Base-by-base conservation (phyloP, 495 filamentous ascomycete species). In the Tuber indicum region DNA sequence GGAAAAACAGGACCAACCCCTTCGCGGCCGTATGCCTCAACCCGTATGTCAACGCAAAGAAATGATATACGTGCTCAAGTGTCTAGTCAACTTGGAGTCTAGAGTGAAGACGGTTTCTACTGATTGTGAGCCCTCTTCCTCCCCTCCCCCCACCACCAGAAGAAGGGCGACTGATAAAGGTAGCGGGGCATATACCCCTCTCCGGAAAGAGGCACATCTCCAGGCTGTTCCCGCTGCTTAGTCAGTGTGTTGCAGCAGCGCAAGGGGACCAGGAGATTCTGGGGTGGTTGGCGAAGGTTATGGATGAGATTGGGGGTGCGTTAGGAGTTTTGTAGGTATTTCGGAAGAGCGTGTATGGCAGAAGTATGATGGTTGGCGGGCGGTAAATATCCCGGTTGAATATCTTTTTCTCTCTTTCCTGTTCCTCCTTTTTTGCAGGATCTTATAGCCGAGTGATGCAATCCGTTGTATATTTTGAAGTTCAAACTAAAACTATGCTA, bases 11-110 rank as follows among this genome's bases (percentile, higher is more conserved):
- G 96, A 99, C 84, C 96, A 98, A 81, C 96, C 96, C 23, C 86
- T 99, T 17, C 88, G 96, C 23, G 96, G 96, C 0, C 86, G 90
- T n/a, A 94, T 96, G 91, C 96, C 96, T 45, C 93, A 96, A 84
- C 96, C 96, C 7, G 87, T 91, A 21, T 89, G 89, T 0, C 93
- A 97, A 80, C 89, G 93, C 62, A 89, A 88, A 79, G 94, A 96
- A 79, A 85, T 99, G 72, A 83, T 92, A 1, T 90, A 93, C 75
- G 87, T 96, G 43, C 85, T 98, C 19, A 84, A 86, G 32, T 85
- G 87, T 19, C 85, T 97, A 74, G 87, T 91, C 8, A 85, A 87
- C 39, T 85, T 98, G 69, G 86, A 88, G 47, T 92, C 90, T 23
- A 91, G 94, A 82, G 89, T 91, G 3, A 88, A 89, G 4, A 91